Conservation (phyloP, 805 yeast genomes). For the Candida sphagnicola region DNA sequence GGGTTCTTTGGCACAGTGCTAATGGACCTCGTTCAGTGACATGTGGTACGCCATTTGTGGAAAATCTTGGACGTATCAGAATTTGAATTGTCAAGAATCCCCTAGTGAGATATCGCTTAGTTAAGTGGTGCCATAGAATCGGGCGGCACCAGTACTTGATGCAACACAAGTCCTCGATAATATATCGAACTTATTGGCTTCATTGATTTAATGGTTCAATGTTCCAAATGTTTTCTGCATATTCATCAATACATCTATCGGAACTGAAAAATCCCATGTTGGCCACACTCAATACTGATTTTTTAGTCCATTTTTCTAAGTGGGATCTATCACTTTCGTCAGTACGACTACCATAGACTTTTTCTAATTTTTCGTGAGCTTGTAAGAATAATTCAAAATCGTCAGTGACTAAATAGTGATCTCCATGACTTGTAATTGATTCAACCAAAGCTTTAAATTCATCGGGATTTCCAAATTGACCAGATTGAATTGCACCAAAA, state of each 20-base stretch:
- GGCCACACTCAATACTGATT: slow-evolving; percentile 75
- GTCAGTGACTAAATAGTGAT: slow-evolving; percentile 80
- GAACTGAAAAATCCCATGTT: slow-evolving; percentile 91
- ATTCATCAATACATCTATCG: slow-evolving; percentile 88
- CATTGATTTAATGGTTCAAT: slow-evolving; percentile 60
- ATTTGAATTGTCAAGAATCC: too few species aligned
- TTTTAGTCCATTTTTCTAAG: slow-evolving; percentile 67
- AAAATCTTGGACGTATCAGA: too few species aligned
- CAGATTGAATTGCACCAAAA: slow-evolving; percentile 61
- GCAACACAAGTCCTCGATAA: too few species aligned
- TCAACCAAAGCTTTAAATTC: slow-evolving; percentile 69
- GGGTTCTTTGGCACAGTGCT: too few species aligned
- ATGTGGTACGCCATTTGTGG: too few species aligned
- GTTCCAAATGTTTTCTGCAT: slow-evolving; percentile 91
- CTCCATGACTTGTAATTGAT: slow-evolving; percentile 70
- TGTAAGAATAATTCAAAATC: slow-evolving; percentile 86
- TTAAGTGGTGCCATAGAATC: too few species aligned
- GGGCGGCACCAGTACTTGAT: too few species aligned
- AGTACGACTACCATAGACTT: slow-evolving; percentile 51
- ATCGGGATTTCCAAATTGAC: slow-evolving; percentile 65
- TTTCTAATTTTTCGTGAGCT: slow-evolving; percentile 74
- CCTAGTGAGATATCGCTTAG: too few species aligned
- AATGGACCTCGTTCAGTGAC: too few species aligned
- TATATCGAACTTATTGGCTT: too few species aligned
- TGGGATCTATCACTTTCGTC: slow-evolving; percentile 41